Evolutionary conservation across 148 eudicot genomes (phyloP).

Genomic region (Chenopodium quinoa): DNA sequence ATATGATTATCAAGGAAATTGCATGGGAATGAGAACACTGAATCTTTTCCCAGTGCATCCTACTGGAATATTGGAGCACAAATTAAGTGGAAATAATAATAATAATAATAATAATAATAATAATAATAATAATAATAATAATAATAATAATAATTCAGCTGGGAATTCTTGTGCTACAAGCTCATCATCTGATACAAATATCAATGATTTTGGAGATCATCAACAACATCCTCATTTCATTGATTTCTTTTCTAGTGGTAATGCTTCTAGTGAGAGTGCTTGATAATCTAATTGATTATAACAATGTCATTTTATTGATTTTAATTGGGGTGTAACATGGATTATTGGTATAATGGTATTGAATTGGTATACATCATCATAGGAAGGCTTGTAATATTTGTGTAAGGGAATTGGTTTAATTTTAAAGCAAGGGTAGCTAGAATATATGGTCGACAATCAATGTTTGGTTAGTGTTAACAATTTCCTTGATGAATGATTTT

Average conservation of each 20-base stretch:
- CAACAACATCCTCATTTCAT: conserved; percentile 17
- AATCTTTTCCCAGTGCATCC: conserved; percentile 74
- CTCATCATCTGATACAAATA: conserved; percentile 11
- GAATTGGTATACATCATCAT: no score
- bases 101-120: conserved; percentile 18
- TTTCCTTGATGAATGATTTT: no score
- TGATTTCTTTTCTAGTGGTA: conserved; percentile 40
- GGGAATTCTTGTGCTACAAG: conserved; percentile 17
- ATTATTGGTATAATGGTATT: no score
- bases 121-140: conserved; percentile 4
- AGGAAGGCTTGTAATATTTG: no score
- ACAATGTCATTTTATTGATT: no score
- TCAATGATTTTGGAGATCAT: neutral
- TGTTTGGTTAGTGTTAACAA: no score
- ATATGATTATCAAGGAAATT: no score
- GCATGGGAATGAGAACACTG: conserved; percentile 23
- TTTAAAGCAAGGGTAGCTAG: no score
- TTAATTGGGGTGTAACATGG: no score
- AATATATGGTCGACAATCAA: no score
- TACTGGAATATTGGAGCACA: conserved; percentile 50
- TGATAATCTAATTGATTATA: neutral
- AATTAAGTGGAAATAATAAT: conserved; percentile 8
- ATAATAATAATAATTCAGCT: conserved; percentile 20
- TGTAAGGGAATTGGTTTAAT: no score
- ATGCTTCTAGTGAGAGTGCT: conserved; percentile 28